A percentile compares a stretch with the other conserved stretches of the same genome.
These are phyloP conservation scores for Euphorbia tirucalli DNA, from an alignment of 345 rosid genomes.

Conservation along the genomic window DNA sequence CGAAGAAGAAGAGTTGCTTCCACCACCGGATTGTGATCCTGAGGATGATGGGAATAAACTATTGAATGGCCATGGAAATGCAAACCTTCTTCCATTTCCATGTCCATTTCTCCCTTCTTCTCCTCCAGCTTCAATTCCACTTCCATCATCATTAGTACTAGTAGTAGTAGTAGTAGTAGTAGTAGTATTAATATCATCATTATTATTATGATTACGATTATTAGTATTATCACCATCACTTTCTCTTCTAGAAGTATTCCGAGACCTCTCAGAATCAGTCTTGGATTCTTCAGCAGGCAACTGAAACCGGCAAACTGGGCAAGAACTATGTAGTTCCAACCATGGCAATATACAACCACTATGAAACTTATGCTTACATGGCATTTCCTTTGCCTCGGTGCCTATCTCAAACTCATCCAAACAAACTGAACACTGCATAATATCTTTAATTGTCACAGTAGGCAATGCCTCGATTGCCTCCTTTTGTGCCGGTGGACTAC, in stretches of 20 bases:
- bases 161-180: conserved; percentile 16
- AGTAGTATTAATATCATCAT: background rate
- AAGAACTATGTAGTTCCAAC: conserved; percentile 92
- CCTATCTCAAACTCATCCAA: conserved; percentile 79
- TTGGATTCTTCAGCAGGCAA: conserved; percentile 72
- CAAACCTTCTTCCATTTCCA: conserved; percentile 65
- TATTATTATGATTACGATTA: conserved; percentile 6
- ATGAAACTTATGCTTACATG: conserved; percentile 88
- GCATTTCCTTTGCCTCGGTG: conserved; percentile 70
- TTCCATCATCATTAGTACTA: background rate
- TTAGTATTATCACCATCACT: conserved; percentile 16
- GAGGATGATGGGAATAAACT: conserved; percentile 64
- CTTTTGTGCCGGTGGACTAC: conserved; percentile 81
- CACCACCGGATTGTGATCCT: conserved; percentile 42
- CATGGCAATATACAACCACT: conserved; percentile 70
- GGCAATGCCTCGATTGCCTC: conserved; percentile 69
- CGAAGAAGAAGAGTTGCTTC: too few species aligned
- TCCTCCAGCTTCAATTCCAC: conserved; percentile 41
- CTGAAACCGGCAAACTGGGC: conserved; percentile 81
- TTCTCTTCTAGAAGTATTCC: conserved; percentile 27
- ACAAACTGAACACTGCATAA: conserved; percentile 71
- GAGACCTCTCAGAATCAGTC: conserved; percentile 43
- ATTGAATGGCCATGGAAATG: conserved; percentile 79
- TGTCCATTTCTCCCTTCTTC: conserved; percentile 49
- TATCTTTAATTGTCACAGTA: conserved; percentile 44